phyloP scores from a whole-genome alignment of 164 flowering plant species.

The Chimonanthus praecox region DNA sequence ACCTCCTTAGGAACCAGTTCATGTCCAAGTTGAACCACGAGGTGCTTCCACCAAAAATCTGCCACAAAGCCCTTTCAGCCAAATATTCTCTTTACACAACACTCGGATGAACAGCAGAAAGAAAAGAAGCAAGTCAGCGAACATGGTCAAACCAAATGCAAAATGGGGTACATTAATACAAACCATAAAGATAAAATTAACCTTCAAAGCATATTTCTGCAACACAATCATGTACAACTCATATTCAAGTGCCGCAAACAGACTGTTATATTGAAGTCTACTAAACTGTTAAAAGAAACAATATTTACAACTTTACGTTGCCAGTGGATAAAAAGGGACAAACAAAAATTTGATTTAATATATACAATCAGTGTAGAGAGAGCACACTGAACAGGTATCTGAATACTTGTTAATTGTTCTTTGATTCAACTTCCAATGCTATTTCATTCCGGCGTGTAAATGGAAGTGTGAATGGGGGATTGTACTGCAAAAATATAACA shows the following conservation, averaged over 20 bases:
- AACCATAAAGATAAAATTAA: no score
- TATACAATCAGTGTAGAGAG: not conserved
- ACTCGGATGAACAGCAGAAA: no score
- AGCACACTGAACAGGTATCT: not conserved
- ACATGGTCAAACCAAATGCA: no score
- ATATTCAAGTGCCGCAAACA: not conserved
- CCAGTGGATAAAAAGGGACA: no score
- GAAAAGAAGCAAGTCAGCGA: no score
- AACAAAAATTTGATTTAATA: not conserved
- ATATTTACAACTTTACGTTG: not conserved
- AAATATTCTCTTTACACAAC: no score
- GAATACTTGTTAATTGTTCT: slow-evolving; percentile 1
- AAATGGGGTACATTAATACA: no score
- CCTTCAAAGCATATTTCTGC: not conserved
- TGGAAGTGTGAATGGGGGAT: slow-evolving; percentile 92
- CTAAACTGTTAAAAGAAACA: not conserved
- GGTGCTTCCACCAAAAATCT: no score
- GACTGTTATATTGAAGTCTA: not conserved
- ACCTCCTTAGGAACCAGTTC: no score
- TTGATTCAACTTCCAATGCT: slow-evolving; percentile 70
- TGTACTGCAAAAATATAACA: slow-evolving; percentile 53
- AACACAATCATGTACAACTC: not conserved
- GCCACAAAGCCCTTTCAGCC: no score
- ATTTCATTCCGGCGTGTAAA: slow-evolving; percentile 89
- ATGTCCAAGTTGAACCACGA: no score